phyloP scores from a whole-genome alignment of 345 rosid genomes.

The Gossypium bickii region DNA sequence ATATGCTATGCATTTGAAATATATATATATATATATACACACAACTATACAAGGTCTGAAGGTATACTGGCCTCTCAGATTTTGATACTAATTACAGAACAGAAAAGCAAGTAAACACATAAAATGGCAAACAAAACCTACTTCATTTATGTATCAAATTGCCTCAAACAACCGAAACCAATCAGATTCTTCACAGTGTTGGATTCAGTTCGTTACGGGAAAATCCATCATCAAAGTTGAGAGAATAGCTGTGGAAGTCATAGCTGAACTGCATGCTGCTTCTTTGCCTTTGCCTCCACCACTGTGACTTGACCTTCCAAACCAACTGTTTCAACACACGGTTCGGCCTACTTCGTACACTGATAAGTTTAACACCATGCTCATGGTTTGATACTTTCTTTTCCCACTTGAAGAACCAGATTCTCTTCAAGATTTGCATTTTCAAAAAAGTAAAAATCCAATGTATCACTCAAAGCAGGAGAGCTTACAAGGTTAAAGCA shows the following conservation, averaged over 20 bases:
- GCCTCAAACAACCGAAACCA: neutral
- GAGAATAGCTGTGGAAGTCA: slow-evolving; percentile 37
- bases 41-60: neutral
- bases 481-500: neutral
- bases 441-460: neutral
- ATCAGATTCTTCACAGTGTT: neutral
- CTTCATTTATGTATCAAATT: slow-evolving; percentile 4
- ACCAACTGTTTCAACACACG: slow-evolving; percentile 23
- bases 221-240: slow-evolving; percentile 39
- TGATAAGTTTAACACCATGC: neutral
- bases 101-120: neutral
- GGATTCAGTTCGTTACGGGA: neutral
- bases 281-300: slow-evolving; percentile 21
- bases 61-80: neutral
- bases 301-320: slow-evolving; percentile 38
- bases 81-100: neutral
- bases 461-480: neutral
- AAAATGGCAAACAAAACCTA: neutral
- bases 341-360: neutral
- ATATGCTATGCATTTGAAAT: neutral
- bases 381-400: slow-evolving; percentile 23
- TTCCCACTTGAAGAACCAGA: slow-evolving; percentile 16
- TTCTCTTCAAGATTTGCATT: slow-evolving; percentile 31
- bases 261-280: slow-evolving; percentile 33
- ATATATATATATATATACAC: neutral